Evolutionary conservation across 768 basidiomycete genomes (phyloP).

Genomic region (Udeniomyces megalosporus): DNA sequence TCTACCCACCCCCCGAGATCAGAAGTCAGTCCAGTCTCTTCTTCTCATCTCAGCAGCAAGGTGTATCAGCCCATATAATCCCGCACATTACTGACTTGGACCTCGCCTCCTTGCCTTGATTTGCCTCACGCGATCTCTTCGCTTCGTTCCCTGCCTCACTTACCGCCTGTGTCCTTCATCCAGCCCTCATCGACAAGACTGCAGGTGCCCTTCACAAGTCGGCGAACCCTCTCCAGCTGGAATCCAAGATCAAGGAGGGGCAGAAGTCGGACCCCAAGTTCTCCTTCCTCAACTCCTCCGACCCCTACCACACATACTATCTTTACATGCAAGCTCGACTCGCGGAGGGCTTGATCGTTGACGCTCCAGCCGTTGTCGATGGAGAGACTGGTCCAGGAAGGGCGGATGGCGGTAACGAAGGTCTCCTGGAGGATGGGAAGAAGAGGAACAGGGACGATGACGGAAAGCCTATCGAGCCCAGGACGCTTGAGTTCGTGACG

Average conservation of each 20-base stretch:
- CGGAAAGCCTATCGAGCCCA: constrained; percentile 45
- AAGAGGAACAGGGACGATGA: constrained; percentile 36
- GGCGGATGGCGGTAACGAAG: constrained; percentile 16
- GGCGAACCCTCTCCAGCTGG: constrained; percentile 81
- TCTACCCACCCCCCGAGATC: constrained; percentile 90
- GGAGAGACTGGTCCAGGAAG: constrained; percentile 31
- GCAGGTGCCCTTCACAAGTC: constrained; percentile 81
- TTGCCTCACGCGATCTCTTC: neutral
- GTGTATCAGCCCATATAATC: neutral
- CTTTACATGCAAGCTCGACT: constrained; percentile 37
- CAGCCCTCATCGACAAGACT: constrained; percentile 90
- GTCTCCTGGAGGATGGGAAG: neutral
- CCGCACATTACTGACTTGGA: neutral
- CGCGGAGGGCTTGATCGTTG: constrained; percentile 33
- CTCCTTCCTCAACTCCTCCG: constrained; percentile 89
- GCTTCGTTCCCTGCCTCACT: neutral
- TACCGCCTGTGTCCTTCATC: neutral
- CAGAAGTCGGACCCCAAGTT: constrained; percentile 95
- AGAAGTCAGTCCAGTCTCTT: constrained; percentile 46
- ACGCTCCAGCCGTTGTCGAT: constrained; percentile 37
- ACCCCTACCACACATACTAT: constrained; percentile 98
- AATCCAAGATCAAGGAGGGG: constrained; percentile 92
- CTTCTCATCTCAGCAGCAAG: neutral
- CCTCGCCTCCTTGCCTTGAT: too few relatives aligned
- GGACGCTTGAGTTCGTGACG: constrained; percentile 8